Conservation (phyloP, 129 eudicot species). For the Flaveria bidentis region DNA sequence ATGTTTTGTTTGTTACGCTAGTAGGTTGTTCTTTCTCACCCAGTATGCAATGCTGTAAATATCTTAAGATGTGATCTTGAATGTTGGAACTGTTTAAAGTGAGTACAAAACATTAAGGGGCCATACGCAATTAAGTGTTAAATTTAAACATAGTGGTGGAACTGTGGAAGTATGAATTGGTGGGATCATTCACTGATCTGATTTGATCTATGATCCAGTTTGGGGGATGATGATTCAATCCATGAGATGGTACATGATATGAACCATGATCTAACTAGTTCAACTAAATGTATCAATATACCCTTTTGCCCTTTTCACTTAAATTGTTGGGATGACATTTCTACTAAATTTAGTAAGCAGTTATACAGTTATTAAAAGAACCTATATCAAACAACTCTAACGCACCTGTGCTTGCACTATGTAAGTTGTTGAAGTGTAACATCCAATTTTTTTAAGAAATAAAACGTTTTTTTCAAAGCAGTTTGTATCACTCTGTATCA, state of each 20-base stretch:
- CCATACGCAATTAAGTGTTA: background rate
- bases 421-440: background rate
- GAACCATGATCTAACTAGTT: slow-evolving; percentile 13
- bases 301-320: background rate
- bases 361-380: background rate
- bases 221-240: background rate
- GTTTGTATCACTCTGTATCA: background rate
- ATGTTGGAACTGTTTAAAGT: background rate
- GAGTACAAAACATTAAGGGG: slow-evolving; percentile 16
- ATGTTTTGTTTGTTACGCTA: slow-evolving; percentile 6
- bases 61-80: slow-evolving; percentile 11
- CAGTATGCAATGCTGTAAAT: background rate
- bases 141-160: slow-evolving; percentile 10
- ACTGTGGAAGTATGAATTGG: slow-evolving; percentile 15
- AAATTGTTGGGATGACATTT: slow-evolving; percentile 7
- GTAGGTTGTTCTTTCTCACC: slow-evolving; percentile 13
- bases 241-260: background rate
- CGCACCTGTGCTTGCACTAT: slow-evolving; percentile 4
- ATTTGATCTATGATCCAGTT: slow-evolving; percentile 7
- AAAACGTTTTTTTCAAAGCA: background rate
- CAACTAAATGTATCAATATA: background rate
- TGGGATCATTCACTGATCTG: background rate
- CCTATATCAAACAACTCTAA: background rate
- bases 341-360: background rate
- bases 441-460: background rate